Evolutionary conservation across 495 filamentous ascomycete species (phyloP).

Genomic region (Hypoxylon rickii): DNA sequence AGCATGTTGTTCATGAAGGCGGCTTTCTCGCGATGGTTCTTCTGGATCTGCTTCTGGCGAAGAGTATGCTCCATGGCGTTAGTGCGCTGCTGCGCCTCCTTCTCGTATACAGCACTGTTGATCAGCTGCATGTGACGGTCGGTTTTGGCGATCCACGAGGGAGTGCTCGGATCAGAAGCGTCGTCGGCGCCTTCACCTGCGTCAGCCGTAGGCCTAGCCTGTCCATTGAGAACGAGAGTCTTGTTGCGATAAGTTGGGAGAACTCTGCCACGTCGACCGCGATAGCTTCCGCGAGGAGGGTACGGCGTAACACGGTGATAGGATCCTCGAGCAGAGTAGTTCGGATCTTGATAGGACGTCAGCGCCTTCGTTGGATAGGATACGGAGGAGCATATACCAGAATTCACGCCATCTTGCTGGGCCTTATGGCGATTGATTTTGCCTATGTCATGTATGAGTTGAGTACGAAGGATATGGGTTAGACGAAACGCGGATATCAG

Average conservation of each 20-base stretch:
- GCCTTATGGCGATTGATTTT: slow-evolving; percentile 85
- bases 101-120: slow-evolving; percentile 80
- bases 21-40: slow-evolving; percentile 67
- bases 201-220: slow-evolving; percentile 37
- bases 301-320: slow-evolving; percentile 34
- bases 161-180: slow-evolving; percentile 45
- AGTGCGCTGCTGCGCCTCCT: slow-evolving; percentile 68
- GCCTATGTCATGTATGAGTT: slow-evolving; percentile 52
- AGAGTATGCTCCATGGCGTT: slow-evolving; percentile 76
- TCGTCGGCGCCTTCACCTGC: slow-evolving; percentile 27
- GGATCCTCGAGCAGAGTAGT: slow-evolving; percentile 28
- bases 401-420: slow-evolving; percentile 49
- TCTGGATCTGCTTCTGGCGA: slow-evolving; percentile 61
- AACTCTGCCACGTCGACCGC: slow-evolving; percentile 52
- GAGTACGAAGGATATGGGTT: neutral
- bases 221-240: slow-evolving; percentile 71
- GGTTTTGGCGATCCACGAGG: slow-evolving; percentile 75
- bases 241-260: slow-evolving; percentile 66
- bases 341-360: slow-evolving; percentile 8
- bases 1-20: slow-evolving; percentile 51
- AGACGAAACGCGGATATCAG: neutral
- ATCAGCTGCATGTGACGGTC: slow-evolving; percentile 90
- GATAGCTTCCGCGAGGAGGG: slow-evolving; percentile 52
- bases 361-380: slow-evolving; percentile 23
- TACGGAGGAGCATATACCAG: slow-evolving; percentile 12